A percentile compares a stretch with the other conserved stretches of the same genome.
phyloP scores from a whole-genome alignment of 2,329 filamentous ascomycete species.

The Diplodia intermedia region DNA sequence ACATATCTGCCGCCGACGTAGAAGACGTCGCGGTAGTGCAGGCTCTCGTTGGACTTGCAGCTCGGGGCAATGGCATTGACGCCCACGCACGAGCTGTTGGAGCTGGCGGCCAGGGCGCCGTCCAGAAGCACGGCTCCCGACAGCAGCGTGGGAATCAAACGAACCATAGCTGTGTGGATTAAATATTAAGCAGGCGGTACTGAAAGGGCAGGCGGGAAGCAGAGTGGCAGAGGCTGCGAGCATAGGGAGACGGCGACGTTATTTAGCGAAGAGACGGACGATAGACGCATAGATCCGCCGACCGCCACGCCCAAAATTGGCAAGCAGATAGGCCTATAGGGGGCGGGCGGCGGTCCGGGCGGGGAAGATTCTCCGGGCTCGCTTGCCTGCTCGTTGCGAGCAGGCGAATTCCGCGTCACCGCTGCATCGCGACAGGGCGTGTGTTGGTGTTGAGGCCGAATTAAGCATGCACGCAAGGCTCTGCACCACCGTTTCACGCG shows the following conservation, averaged over 20 bases:
- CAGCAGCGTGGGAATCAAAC: constrained; percentile 13
- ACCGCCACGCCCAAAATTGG: constrained; percentile 4
- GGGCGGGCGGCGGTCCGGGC: constrained; percentile 15
- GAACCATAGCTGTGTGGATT: constrained; percentile 17
- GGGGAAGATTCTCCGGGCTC: background rate
- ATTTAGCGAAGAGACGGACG: constrained; percentile 27
- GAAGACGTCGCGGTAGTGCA: constrained; percentile 38
- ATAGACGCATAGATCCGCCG: constrained; percentile 17
- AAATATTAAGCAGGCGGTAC: background rate
- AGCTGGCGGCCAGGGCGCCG: background rate
- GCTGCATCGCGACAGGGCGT: background rate
- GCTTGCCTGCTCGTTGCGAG: background rate
- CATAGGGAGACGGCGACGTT: constrained; percentile 6
- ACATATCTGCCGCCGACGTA: constrained; percentile 41
- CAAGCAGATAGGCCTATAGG: constrained; percentile 2
- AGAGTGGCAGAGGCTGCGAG: background rate
- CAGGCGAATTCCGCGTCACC: background rate
- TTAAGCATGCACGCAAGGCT: background rate
- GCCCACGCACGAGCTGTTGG: constrained; percentile 11
- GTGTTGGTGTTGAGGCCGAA: background rate
- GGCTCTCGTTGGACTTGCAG: constrained; percentile 38
- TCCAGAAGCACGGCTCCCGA: constrained; percentile 11
- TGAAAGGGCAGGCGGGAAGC: constrained; percentile 3
- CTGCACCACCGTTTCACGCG: background rate
- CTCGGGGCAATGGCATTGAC: constrained; percentile 33